Evolutionary conservation across 495 filamentous ascomycete species (phyloP).

Genomic region (Cryomyces antarcticus): DNA sequence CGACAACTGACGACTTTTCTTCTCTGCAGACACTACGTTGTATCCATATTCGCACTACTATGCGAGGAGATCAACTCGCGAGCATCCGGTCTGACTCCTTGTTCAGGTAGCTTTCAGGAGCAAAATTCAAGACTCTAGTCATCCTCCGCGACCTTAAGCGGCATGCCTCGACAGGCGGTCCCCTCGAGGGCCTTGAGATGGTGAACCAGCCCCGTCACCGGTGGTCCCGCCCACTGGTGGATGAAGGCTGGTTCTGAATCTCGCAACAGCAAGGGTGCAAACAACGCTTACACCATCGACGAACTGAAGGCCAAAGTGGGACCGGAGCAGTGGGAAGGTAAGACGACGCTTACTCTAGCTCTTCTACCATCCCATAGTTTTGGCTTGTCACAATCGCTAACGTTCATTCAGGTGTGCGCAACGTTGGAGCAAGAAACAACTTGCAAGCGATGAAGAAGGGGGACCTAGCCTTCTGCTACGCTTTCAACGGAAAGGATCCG

Average conservation of each 20-base stretch:
- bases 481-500: slow-evolving; percentile 82
- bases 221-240: slow-evolving; percentile 45
- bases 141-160: slow-evolving; percentile 54
- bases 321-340: slow-evolving; percentile 83
- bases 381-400: neutral
- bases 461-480: slow-evolving; percentile 91
- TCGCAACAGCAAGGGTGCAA: slow-evolving; percentile 62
- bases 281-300: slow-evolving; percentile 90
- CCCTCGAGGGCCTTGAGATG: slow-evolving; percentile 63
- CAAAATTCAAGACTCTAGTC: slow-evolving; percentile 57
- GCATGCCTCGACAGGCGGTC: slow-evolving; percentile 31
- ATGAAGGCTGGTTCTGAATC: slow-evolving; percentile 90
- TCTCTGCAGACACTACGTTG: slow-evolving; percentile 48
- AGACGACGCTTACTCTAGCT: neutral
- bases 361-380: neutral
- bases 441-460: slow-evolving; percentile 78
- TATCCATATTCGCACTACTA: slow-evolving; percentile 63
- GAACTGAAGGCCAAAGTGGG: slow-evolving; percentile 47
- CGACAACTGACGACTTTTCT: slow-evolving; percentile 2
- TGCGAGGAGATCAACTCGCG: slow-evolving; percentile 49
- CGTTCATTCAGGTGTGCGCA: slow-evolving; percentile 30
- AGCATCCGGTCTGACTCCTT: slow-evolving; percentile 71
- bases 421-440: slow-evolving; percentile 56
- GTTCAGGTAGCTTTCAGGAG: slow-evolving; percentile 72
- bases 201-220: slow-evolving; percentile 37